Conservation (phyloP, 495 filamentous ascomycete species). For the Talaromyces proteolyticus region DNA sequence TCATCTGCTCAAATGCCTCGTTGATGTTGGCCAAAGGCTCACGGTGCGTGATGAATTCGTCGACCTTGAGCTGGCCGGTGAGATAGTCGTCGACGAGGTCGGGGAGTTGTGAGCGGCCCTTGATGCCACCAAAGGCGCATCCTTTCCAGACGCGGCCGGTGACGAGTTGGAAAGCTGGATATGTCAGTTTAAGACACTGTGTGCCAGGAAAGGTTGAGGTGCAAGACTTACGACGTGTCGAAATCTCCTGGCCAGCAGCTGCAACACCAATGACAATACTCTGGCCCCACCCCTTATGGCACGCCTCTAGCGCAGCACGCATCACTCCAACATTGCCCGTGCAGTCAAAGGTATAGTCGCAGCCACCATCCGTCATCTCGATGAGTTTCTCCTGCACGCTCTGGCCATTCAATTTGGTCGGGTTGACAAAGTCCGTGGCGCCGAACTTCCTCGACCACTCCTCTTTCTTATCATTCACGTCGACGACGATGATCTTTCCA, state of each 20-base stretch:
- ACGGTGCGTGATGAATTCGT: conserved; percentile 98
- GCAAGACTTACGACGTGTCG: conserved; percentile 76
- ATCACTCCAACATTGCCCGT: conserved; percentile 96
- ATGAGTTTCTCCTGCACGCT: conserved; percentile 85
- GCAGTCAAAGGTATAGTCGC: conserved; percentile 99
- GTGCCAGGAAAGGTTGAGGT: not conserved
- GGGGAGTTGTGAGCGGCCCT: conserved; percentile 89
- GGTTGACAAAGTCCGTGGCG: conserved; percentile 95
- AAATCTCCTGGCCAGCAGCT: conserved; percentile 95
- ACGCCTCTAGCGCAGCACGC: conserved; percentile 92
- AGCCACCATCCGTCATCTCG: conserved; percentile 98
- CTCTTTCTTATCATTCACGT: conserved; percentile 91
- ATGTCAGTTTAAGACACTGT: conserved; percentile 10
- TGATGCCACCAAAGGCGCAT: conserved; percentile 96
- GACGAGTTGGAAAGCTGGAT: conserved; percentile 91
- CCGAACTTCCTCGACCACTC: conserved; percentile 90
- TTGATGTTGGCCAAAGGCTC: conserved; percentile 78
- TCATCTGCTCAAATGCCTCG: conserved; percentile 88
- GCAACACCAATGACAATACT: conserved; percentile 97
- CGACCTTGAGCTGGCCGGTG: conserved; percentile 86
- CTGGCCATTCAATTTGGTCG: conserved; percentile 66
- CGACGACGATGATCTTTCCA: conserved; percentile 87
- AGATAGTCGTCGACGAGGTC: conserved; percentile 88
- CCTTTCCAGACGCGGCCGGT: conserved; percentile 97
- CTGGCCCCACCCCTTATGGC: conserved; percentile 99